Conservation (phyloP, 23 red algal species). For the Porphyridium purpureum region DNA sequence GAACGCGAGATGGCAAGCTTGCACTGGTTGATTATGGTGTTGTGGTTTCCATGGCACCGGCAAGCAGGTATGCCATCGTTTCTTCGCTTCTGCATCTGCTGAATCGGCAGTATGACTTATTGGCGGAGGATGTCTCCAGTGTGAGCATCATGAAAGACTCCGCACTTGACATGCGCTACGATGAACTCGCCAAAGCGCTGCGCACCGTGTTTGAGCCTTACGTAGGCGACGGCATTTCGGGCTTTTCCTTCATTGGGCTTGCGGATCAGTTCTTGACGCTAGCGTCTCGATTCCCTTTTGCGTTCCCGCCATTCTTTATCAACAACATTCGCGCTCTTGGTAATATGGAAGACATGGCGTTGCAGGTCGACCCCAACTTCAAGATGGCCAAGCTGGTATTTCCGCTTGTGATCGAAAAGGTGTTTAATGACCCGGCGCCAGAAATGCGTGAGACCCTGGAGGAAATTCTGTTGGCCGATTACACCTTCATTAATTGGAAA, state of each 20-base stretch:
- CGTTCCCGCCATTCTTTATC: conserved; percentile 26
- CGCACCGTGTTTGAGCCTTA: conserved; percentile 18
- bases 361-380: conserved; percentile 15
- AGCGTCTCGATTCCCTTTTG: conserved; percentile 18
- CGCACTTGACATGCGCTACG: conserved; percentile 57
- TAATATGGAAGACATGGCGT: conserved; percentile 18
- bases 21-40: conserved; percentile 82
- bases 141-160: conserved; percentile 59
- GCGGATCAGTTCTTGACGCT: conserved; percentile 23
- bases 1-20: conserved; percentile 9
- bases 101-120: conserved; percentile 57
- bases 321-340: conserved; percentile 28
- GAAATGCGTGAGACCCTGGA: conserved; percentile 6
- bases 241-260: conserved; percentile 21
- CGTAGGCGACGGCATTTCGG: background rate
- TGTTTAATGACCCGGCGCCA: conserved; percentile 16
- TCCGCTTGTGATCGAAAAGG: conserved; percentile 18
- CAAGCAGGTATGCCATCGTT: conserved; percentile 49
- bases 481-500: too few relatives aligned
- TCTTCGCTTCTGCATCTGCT: conserved; percentile 79
- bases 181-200: conserved; percentile 45
- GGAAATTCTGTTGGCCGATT: conserved; percentile 3
- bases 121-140: conserved; percentile 68
- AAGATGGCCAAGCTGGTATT: conserved; percentile 14
- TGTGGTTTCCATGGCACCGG: conserved; percentile 28